Conservation (phyloP, 1,284 basidiomycete species). For the Pisolithus thermaeus region DNA sequence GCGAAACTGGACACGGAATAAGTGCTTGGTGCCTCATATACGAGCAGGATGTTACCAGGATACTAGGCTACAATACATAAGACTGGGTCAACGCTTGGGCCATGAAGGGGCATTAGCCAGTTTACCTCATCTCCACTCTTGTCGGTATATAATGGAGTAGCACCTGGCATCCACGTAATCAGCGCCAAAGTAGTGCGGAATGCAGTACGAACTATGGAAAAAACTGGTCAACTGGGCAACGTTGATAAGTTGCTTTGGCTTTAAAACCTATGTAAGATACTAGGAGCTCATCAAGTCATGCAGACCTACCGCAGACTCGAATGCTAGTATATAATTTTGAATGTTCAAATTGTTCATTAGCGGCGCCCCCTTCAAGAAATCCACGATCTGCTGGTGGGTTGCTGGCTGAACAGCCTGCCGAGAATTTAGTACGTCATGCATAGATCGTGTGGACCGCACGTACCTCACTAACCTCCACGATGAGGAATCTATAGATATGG, state of each 20-base stretch:
- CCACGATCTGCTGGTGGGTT: conserved; percentile 34
- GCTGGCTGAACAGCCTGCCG: conserved; percentile 36
- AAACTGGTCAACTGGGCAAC: conserved; percentile 59
- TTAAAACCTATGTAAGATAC: conserved; percentile 12
- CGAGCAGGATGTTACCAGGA: conserved; percentile 21
- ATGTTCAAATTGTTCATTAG: conserved; percentile 22
- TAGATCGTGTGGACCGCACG: conserved; percentile 4
- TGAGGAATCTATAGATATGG: conserved; percentile 54
- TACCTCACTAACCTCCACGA: conserved; percentile 55
- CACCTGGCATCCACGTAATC: conserved; percentile 30
- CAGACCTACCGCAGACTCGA: conserved; percentile 41
- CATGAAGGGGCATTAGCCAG: neutral
- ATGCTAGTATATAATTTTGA: conserved; percentile 28
- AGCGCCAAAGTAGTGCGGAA: neutral
- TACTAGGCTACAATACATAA: conserved; percentile 16
- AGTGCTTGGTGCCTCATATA: neutral
- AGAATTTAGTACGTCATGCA: conserved; percentile 1
- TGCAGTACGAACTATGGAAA: conserved; percentile 46
- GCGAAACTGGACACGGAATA: conserved; percentile 30
- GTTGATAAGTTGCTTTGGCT: conserved; percentile 46
- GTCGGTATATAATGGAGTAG: conserved; percentile 50
- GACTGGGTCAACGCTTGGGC: conserved; percentile 2
- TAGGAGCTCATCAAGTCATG: neutral
- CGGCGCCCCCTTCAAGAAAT: conserved; percentile 24
- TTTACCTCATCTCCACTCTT: conserved; percentile 44